A percentile compares a stretch with the other conserved stretches of the same genome.
Evolutionary conservation across 1,284 basidiomycete genomes (phyloP).

Genomic region (Golubevia sp.): DNA sequence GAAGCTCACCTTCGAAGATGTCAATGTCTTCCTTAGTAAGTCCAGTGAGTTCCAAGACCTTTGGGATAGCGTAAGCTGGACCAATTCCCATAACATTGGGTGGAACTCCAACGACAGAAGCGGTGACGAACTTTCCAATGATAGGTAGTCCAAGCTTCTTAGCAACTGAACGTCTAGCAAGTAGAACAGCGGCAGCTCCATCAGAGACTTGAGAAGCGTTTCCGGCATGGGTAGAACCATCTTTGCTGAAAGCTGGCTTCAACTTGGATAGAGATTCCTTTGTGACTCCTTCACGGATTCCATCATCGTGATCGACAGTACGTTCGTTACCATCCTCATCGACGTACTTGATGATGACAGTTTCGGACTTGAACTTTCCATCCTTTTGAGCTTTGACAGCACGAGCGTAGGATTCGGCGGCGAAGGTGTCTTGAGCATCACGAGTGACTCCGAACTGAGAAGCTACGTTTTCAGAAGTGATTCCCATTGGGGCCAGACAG

Average conservation of each 20-base stretch:
- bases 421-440: conserved; percentile 79
- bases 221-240: conserved; percentile 86
- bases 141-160: conserved; percentile 88
- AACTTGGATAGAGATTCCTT: conserved; percentile 83
- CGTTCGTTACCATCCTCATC: conserved; percentile 80
- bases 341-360: conserved; percentile 79
- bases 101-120: conserved; percentile 68
- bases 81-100: conserved; percentile 61
- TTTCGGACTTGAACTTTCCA: conserved; percentile 90
- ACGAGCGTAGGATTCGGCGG: conserved; percentile 80
- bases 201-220: conserved; percentile 97
- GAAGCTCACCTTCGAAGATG: conserved; percentile 32
- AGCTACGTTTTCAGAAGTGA: conserved; percentile 95
- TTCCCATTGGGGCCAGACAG: conserved; percentile 94
- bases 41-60: conserved; percentile 46
- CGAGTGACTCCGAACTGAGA: conserved; percentile 76
- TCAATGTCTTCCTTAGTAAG: conserved; percentile 49
- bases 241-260: conserved; percentile 88
- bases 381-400: conserved; percentile 83
- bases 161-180: conserved; percentile 82
- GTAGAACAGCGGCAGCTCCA: conserved; percentile 90
- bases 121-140: conserved; percentile 85
- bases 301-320: conserved; percentile 85
- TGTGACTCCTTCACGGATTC: conserved; percentile 82
- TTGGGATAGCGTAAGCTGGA: conserved; percentile 58